Base-by-base conservation (phyloP, 768 basidiomycete species). In the Amanita thiersii region DNA sequence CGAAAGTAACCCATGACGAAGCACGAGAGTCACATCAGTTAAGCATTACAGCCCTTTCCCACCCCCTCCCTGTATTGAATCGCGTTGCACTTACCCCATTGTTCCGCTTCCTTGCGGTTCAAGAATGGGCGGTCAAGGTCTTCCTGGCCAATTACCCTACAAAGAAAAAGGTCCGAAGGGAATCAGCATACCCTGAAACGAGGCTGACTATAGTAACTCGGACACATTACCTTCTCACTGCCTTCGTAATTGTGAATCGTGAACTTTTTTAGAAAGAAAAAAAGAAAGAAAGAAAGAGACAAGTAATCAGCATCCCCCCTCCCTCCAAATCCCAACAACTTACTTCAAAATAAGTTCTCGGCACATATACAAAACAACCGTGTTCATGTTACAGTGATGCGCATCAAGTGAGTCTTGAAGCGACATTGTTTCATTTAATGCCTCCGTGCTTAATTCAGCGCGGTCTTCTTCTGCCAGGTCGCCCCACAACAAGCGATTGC, bases 271-370 rank as follows among this genome's bases (percentile, higher is more conserved):
- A 45, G 49, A 51, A 32, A 31, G 25, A 38, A 43, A 45, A 43
- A 44, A 37, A 59, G 44, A 31, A 46, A 55, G 42, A 37, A 25
- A 29, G 39, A 33, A 12, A 37, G 39, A 45, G 49, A 50, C 30
- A 85, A 80, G 76, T 73, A 43, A 79, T 76, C 43, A 85, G 53
- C 33, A 73, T 72, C 49, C 78, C 72, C 9, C 81, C 73, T 21
- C 83, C 70, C 34, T 71, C 67, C 65, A 83, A 75, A 24, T 79
- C 75, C 5, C 75, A 77, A 57, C 81, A 83, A 49, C 81, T 45
- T 51, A 86, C 85, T 82, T 85, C 59, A 81, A 80, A 17, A 86
- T 64, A 55, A 79, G 83, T 54, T 86, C 84, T 47, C 79, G 68
- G 41, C 70, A 73, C 53, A 75, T 72, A 57, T 82, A 84, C 10